Evolutionary conservation across 2,329 filamentous ascomycete species (phyloP).

Genomic region (Geosmithia putterillii): DNA sequence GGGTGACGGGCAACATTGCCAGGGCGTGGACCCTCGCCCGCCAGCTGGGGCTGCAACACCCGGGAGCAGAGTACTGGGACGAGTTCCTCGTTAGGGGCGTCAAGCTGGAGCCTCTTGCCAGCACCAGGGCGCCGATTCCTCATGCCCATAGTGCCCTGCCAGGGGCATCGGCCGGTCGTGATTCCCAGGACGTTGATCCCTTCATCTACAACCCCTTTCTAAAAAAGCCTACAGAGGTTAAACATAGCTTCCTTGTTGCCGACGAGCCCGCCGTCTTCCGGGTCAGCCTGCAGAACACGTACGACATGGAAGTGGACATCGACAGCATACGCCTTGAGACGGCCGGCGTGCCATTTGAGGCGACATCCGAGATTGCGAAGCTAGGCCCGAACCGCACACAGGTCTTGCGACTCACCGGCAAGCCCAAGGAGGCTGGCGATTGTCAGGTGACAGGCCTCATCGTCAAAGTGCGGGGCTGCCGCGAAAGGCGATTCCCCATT

Average conservation of each 20-base stretch:
- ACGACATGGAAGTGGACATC: conserved; percentile 83
- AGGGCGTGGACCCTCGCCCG: conserved; percentile 70
- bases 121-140: conserved; percentile 50
- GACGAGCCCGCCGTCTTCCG: conserved; percentile 67
- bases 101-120: conserved; percentile 51
- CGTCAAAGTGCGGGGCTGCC: conserved; percentile 70
- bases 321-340: conserved; percentile 67
- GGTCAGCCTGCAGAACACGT: conserved; percentile 84
- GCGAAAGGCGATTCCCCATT: conserved; percentile 72
- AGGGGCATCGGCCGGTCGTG: conserved; percentile 33
- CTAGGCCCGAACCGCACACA: conserved; percentile 79
- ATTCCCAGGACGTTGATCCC: conserved; percentile 58
- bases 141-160: conserved; percentile 47
- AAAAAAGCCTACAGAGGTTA: conserved; percentile 48
- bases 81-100: conserved; percentile 80
- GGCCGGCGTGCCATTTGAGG: conserved; percentile 61
- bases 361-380: conserved; percentile 48
- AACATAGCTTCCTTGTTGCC: conserved; percentile 61
- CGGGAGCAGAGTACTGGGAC: conserved; percentile 89
- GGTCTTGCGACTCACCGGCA: conserved; percentile 58
- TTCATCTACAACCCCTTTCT: conserved; percentile 95
- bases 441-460: conserved; percentile 67
- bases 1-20: conserved; percentile 73
- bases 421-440: conserved; percentile 52
- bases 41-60: conserved; percentile 56